Percentiles rank a stretch among this genome's conserved stretches.
These are phyloP conservation scores for Psilocybe cubensis DNA, from an alignment of 768 basidiomycete species.

Conservation along the genomic window DNA sequence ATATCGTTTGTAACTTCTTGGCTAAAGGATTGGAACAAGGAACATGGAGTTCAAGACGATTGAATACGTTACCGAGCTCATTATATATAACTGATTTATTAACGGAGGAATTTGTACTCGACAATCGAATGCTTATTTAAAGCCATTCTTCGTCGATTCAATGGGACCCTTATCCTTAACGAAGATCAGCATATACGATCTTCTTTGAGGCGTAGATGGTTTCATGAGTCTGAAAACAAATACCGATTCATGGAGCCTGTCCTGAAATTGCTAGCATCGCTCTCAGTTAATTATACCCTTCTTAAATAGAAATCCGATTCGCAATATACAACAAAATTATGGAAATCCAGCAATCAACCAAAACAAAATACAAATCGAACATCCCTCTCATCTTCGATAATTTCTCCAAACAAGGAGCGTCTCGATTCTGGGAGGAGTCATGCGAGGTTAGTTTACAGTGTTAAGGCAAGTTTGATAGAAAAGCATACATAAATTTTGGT, in stretches of 20 bases:
- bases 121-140: not conserved
- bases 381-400: not conserved
- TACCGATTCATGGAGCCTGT: too few species aligned
- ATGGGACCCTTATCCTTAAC: too few species aligned
- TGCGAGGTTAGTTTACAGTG: too few species aligned
- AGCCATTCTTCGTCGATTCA: too few species aligned
- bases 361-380: not conserved
- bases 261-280: too few species aligned
- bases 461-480: too few species aligned
- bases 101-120: not conserved
- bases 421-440: too few species aligned
- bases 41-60: constrained; percentile 16
- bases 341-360: not conserved
- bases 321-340: not conserved
- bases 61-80: not conserved
- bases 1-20: constrained; percentile 79
- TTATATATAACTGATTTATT: not conserved
- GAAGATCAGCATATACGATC: too few species aligned
- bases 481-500: not conserved
- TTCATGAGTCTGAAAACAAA: too few species aligned
- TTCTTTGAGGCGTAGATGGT: too few species aligned
- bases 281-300: too few species aligned
- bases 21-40: constrained; percentile 53
- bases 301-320: not conserved
- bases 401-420: not conserved